These are phyloP conservation scores for Solanum pennellii DNA, from an alignment of 257 asterid species.

Conservation along the genomic window DNA sequence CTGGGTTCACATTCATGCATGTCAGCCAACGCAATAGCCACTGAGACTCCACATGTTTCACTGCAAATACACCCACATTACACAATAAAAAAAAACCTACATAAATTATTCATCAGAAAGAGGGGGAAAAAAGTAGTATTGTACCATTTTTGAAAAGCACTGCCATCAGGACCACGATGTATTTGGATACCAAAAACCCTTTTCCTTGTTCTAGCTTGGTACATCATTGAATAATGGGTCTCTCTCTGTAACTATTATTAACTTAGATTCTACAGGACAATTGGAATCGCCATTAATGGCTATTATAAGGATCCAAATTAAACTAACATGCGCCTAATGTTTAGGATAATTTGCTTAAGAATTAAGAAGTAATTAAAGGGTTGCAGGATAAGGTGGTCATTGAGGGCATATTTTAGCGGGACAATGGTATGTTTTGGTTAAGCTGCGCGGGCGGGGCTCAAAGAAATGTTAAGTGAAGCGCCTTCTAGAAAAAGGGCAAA, in stretches of 20 bases:
- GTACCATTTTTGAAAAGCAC: conserved; percentile 57
- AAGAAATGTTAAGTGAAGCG: not conserved
- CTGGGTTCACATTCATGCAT: conserved; percentile 49
- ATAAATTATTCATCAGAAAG: not conserved
- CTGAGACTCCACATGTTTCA: conserved; percentile 38
- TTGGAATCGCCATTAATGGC: not conserved
- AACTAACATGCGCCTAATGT: not conserved
- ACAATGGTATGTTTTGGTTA: not conserved
- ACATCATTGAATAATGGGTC: conserved; percentile 12
- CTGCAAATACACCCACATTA: conserved; percentile 19
- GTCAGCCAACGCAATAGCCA: conserved; percentile 54
- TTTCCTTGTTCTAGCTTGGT: conserved; percentile 30
- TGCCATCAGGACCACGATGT: conserved; percentile 59
- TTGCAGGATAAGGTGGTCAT: not conserved
- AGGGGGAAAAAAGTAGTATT: not conserved
- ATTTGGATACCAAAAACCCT: conserved; percentile 28
- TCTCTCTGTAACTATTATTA: not conserved
- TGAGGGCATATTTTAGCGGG: not conserved
- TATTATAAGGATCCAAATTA: not conserved
- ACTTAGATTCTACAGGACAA: not conserved
- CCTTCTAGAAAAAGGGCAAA: not conserved
- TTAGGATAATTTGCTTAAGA: not conserved
- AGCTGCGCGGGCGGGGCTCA: conserved; percentile 15
- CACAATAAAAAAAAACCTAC: not conserved
- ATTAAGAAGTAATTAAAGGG: too few species aligned